These are phyloP conservation scores for Amyloporia xantha DNA, from an alignment of 768 basidiomycete species.

Conservation along the genomic window DNA sequence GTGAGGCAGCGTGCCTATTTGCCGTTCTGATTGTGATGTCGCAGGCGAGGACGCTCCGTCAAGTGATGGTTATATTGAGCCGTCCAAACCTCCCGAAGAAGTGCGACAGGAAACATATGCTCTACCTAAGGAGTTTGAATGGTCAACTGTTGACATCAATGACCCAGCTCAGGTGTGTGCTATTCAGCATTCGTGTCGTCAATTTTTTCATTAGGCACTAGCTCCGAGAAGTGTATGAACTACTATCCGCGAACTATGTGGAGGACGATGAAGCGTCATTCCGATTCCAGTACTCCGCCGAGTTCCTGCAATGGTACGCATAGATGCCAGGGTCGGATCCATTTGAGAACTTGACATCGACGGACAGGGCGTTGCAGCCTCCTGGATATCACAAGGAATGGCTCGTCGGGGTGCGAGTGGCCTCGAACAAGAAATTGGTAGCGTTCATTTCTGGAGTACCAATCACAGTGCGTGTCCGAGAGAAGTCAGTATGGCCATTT, in stretches of 20 bases:
- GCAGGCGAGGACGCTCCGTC: conserved; percentile 56
- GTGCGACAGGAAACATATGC: conserved; percentile 86
- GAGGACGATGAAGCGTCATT: conserved; percentile 96
- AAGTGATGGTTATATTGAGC: conserved; percentile 87
- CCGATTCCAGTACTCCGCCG: conserved; percentile 91
- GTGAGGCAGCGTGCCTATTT: too few relatives aligned
- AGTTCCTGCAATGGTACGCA: conserved; percentile 83
- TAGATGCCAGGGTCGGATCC: background rate
- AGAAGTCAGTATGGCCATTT: conserved; percentile 48
- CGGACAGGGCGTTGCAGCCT: conserved; percentile 91
- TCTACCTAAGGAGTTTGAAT: conserved; percentile 89
- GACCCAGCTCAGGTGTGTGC: conserved; percentile 64
- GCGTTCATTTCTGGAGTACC: conserved; percentile 96
- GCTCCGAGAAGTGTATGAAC: conserved; percentile 88
- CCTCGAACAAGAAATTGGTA: conserved; percentile 86
- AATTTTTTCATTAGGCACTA: conserved; percentile 22
- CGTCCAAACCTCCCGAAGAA: conserved; percentile 65
- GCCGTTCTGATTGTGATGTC: background rate
- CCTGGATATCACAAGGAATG: conserved; percentile 92
- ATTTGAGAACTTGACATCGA: too few relatives aligned
- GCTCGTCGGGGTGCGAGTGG: conserved; percentile 93
- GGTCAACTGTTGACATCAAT: conserved; percentile 76
- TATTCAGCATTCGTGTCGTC: background rate
- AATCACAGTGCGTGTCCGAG: conserved; percentile 75
- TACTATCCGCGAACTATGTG: conserved; percentile 90